Conservation (phyloP, 805 yeast species). For the Wickerhamiella kurtzmanii region DNA sequence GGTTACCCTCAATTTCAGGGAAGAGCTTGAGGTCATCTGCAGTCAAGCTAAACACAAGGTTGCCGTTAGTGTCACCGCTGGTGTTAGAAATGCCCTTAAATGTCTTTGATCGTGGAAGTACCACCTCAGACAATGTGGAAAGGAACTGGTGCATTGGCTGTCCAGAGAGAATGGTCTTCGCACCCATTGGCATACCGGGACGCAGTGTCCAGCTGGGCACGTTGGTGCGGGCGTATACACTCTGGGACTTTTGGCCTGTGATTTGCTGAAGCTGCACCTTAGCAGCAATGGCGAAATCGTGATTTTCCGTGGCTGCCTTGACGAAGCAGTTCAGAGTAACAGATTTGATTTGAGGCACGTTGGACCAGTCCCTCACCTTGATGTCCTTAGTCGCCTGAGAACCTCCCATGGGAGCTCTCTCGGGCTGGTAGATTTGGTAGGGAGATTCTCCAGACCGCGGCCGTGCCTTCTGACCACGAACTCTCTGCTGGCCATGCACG, state of each 20-base stretch:
- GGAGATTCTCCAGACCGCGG: slow-evolving; percentile 82
- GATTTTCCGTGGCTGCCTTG: slow-evolving; percentile 43
- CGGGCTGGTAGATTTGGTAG: slow-evolving; percentile 72
- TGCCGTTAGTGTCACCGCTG: slow-evolving; percentile 77
- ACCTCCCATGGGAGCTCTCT: slow-evolving; percentile 63
- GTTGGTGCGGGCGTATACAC: slow-evolving; percentile 61
- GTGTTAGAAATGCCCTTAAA: slow-evolving; percentile 63
- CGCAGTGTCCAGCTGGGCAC: slow-evolving; percentile 78
- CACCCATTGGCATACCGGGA: slow-evolving; percentile 84
- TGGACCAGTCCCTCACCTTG: slow-evolving; percentile 48
- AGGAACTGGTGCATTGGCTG: slow-evolving; percentile 75
- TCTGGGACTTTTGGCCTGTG: slow-evolving; percentile 75
- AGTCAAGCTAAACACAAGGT: slow-evolving; percentile 69
- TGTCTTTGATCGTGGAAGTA: slow-evolving; percentile 82
- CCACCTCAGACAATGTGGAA: slow-evolving; percentile 77
- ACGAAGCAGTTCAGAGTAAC: slow-evolving; percentile 67
- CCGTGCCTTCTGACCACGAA: slow-evolving; percentile 55
- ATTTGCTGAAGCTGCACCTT: slow-evolving; percentile 76
- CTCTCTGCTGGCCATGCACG: slow-evolving; percentile 37
- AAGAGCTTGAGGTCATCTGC: slow-evolving; percentile 66
- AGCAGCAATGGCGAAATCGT: slow-evolving; percentile 63
- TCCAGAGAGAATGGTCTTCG: slow-evolving; percentile 64
- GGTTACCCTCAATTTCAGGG: slow-evolving; percentile 88
- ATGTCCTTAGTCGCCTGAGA: slow-evolving; percentile 63
- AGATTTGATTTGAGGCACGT: slow-evolving; percentile 59